Base-by-base conservation (phyloP, 257 asterid genomes). In the Forsythia suspensa region DNA sequence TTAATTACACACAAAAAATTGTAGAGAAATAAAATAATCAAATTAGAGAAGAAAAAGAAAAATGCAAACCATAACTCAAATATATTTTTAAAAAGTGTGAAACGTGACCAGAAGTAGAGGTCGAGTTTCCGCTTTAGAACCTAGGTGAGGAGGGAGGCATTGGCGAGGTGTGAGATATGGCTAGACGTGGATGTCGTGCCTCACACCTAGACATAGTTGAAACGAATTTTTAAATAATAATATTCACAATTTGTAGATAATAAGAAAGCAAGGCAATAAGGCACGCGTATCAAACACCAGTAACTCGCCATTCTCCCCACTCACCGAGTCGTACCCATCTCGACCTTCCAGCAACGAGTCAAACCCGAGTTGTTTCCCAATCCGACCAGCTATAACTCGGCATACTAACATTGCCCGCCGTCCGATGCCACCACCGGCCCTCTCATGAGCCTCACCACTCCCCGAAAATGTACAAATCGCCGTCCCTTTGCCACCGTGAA, bases 341-440 rank as follows among this genome's bases (percentile, higher is more conserved):
- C 90, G 86, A 0, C 83, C 88, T 65, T 71, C 81, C n/a, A 82
- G 13, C 73, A 84, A 4, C 79, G 92, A 85, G 78, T 84, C 91
- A 34, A 77, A 72, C 5, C 89, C 93, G 79, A 74, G 59, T 72
- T 83, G 78, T 83, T 92, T 86, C 0, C 89, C 41, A 0, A 89
- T 86, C 87, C 98, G 96, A 75, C 99, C 99, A 86, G 98, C 91
- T 46, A 96, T 80, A 38, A 96, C 99, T 89, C 98, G 89, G 81
- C 97, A 96, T 0, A 96, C 97, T 78, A 96, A 72, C 99, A 96
- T 94, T 3, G 97, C 97, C 75, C 94, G 55, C 82, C 95, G 55
- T 21, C 97, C 99, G 8, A 78, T 84, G 57, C 98, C 99, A 0
- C 97, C 98, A 3, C 97, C 99, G 3, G 94, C 91, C 1, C 83